Evolutionary conservation across 1,139 yeast genomes (phyloP), one percentile per base, ranked within the genome.

Genomic region (Hanseniaspora uvarum): DNA sequence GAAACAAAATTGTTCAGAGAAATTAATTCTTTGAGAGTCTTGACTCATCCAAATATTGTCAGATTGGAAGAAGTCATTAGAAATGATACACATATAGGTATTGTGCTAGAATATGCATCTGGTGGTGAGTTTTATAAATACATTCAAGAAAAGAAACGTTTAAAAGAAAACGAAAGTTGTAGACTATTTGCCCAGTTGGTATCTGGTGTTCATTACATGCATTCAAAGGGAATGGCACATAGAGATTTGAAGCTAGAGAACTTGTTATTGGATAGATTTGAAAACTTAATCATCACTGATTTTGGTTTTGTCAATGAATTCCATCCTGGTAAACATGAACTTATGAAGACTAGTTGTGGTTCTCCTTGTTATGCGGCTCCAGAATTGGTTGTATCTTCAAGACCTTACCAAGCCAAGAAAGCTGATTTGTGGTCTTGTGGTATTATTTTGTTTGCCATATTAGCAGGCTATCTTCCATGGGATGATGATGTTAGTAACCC

Each of bases 291-390:
- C 60, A 78, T 84, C 43, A 83, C 85, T 55, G 94, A 84, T 67
- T 84, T 83, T 65, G 94, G 92, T 1, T 92, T 92, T 70, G 98
- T 94, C 45, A 92, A 92, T 69, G 83, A 94, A 41, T 92, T 87
- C 70, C 76, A 77, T 57, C 71, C 74, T 36, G 56, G 56, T 4
- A 76, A 75, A 33, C 77, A 77, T 59, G 96, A 87, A 65, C 72
- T 87, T 55, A 92, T 92, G 98, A 83, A 83, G 66, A 92, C 98
- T 0, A 81, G 92, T 49, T 92, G 99, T 69, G 99, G 99, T 1
- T 86, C 96, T 6, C 98, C 98, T 0, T 89, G 98, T 68, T 92
- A 92, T 68, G 97, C 97, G 0, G 98, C 98, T 3, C 98, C 98
- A 0, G 98, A 92, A 68, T 72, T 92, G 57, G 98, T 92, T 4